phyloP scores from a whole-genome alignment of 805 yeast species.

The Zygoascus biomembranicola region DNA sequence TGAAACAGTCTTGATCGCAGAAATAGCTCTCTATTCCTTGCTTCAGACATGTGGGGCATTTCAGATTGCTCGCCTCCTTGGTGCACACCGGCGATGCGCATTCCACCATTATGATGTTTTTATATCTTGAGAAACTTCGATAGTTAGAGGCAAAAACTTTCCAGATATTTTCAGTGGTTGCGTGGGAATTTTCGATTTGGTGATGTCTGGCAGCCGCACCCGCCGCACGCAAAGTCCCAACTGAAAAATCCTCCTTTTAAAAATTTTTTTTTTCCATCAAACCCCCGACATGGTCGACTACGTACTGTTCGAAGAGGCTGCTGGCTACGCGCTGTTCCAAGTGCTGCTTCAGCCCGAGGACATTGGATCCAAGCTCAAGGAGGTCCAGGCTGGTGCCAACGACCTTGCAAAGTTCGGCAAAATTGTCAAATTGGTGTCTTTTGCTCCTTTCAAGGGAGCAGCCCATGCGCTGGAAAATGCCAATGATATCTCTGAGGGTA shows the following conservation, averaged over 20 bases:
- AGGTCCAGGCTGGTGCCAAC: slow-evolving; percentile 83
- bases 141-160: neutral
- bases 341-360: slow-evolving; percentile 91
- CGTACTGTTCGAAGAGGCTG: slow-evolving; percentile 94
- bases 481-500: slow-evolving; percentile 94
- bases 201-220: neutral
- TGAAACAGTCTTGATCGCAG: slow-evolving; percentile 80
- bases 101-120: slow-evolving; percentile 5
- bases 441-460: slow-evolving; percentile 98
- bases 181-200: neutral
- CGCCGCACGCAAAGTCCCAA: neutral
- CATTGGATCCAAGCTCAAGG: slow-evolving; percentile 83
- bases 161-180: neutral
- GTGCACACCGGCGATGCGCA: slow-evolving; percentile 86
- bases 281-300: slow-evolving; percentile 53
- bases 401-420: slow-evolving; percentile 86
- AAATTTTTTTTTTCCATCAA: slow-evolving; percentile 2
- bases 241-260: neutral
- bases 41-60: slow-evolving; percentile 90
- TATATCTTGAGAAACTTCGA: neutral
- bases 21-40: slow-evolving; percentile 53
- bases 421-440: slow-evolving; percentile 85
- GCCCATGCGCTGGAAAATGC: slow-evolving; percentile 99
- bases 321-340: slow-evolving; percentile 95
- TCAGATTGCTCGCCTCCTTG: slow-evolving; percentile 67